These are phyloP conservation scores for Pyrenophora tritici-repentis DNA, from an alignment of 2,329 filamentous ascomycete species.

Conservation along the genomic window DNA sequence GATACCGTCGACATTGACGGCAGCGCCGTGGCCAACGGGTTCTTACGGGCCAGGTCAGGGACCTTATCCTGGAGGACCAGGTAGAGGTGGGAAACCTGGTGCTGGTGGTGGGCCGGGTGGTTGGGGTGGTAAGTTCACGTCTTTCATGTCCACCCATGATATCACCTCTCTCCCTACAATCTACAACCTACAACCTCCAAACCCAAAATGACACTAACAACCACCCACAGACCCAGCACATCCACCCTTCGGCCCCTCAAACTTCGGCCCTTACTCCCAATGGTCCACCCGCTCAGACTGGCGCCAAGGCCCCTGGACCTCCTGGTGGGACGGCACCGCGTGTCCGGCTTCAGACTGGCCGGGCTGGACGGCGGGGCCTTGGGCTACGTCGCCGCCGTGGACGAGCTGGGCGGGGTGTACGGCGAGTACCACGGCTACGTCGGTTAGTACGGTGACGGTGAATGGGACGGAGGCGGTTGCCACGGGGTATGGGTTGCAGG, in stretches of 20 bases:
- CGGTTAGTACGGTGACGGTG: slow-evolving; percentile 35
- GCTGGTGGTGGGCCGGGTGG: no score
- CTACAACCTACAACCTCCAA: no score
- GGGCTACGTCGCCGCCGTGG: slow-evolving; percentile 45
- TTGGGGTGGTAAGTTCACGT: no score
- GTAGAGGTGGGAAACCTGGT: no score
- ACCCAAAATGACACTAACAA: no score
- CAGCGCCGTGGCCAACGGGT: slow-evolving; percentile 29
- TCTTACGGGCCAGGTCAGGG: slow-evolving; percentile 29
- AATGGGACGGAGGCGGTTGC: slow-evolving; percentile 27
- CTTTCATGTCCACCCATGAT: slow-evolving; percentile 5
- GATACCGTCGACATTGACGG: slow-evolving; percentile 34
- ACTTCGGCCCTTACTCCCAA: slow-evolving; percentile 36
- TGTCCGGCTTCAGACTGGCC: slow-evolving; percentile 45
- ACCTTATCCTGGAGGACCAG: not conserved
- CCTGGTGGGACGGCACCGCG: slow-evolving; percentile 41
- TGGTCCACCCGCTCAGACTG: slow-evolving; percentile 37
- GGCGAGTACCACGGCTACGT: slow-evolving; percentile 39
- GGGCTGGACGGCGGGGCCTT: slow-evolving; percentile 45
- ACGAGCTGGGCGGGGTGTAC: slow-evolving; percentile 43
- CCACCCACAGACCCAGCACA: slow-evolving; percentile 19
- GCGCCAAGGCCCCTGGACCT: slow-evolving; percentile 41
- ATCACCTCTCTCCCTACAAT: no score
- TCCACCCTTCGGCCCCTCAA: slow-evolving; percentile 35
- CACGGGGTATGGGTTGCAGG: slow-evolving; percentile 40